These are phyloP conservation scores for Talaromyces piceae DNA, from an alignment of 2,329 filamentous ascomycete species.

Conservation along the genomic window DNA sequence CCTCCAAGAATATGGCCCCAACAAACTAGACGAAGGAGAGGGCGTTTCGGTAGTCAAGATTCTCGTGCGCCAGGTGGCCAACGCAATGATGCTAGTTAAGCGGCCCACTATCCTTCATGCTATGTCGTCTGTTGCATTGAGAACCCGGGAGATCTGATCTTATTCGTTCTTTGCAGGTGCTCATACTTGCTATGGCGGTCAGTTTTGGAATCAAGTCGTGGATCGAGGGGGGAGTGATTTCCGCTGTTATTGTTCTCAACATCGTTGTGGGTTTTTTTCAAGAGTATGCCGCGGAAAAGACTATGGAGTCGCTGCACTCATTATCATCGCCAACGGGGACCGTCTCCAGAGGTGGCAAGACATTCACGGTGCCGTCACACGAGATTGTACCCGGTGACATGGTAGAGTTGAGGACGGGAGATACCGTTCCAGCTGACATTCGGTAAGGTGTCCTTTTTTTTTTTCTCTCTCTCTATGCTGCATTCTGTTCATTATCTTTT, in stretches of 20 bases:
- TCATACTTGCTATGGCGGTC: conserved; percentile 65
- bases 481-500: no score
- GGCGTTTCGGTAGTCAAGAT: conserved; percentile 43
- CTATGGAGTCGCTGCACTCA: conserved; percentile 49
- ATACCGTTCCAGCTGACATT: conserved; percentile 53
- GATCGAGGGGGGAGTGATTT: conserved; percentile 53
- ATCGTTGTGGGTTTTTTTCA: conserved; percentile 53
- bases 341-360: conserved; percentile 49
- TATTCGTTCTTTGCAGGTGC: conserved; percentile 44
- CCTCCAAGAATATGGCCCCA: no score
- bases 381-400: conserved; percentile 55
- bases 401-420: conserved; percentile 45
- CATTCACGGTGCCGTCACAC: conserved; percentile 40
- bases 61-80: conserved; percentile 45
- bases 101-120: conserved; percentile 4
- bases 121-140: conserved; percentile 5
- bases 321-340: conserved; percentile 50
- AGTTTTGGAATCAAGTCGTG: conserved; percentile 50
- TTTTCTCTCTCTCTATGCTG: background rate
- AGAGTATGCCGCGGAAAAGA: conserved; percentile 54
- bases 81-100: conserved; percentile 21
- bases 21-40: conserved; percentile 39
- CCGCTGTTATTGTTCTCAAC: conserved; percentile 52
- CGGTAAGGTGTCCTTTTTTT: conserved; percentile 13
- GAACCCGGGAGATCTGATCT: conserved; percentile 8